Conservation (phyloP, 2,329 filamentous ascomycete genomes). For the Colletotrichum liaoningense region DNA sequence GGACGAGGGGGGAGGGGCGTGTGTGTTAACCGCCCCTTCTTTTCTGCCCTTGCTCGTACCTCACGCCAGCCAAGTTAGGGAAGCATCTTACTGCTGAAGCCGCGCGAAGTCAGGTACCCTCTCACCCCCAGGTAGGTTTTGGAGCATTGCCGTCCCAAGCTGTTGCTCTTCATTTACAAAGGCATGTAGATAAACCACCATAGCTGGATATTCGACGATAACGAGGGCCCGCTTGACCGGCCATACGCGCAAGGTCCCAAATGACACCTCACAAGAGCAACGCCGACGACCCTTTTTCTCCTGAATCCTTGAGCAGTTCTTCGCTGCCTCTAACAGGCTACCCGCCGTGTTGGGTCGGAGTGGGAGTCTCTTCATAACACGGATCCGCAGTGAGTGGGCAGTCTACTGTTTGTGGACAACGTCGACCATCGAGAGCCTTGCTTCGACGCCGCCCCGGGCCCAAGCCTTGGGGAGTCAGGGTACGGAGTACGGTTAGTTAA, state of each 20-base stretch:
- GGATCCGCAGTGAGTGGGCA: background rate
- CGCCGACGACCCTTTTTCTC: no score
- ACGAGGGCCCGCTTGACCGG: no score
- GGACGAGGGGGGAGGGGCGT: background rate
- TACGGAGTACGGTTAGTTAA: background rate
- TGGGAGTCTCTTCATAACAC: background rate
- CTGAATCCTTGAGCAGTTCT: background rate
- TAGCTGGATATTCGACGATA: background rate
- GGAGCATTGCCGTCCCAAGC: background rate
- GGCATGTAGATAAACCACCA: background rate
- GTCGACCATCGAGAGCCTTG: background rate
- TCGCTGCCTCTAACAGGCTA: background rate
- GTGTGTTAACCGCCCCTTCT: background rate
- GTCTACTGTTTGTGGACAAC: background rate
- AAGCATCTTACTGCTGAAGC: background rate
- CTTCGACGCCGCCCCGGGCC: conserved; percentile 2
- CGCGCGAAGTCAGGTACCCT: conserved; percentile 9
- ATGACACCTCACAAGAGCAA: background rate
- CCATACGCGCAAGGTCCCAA: background rate
- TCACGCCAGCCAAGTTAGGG: conserved; percentile 1
- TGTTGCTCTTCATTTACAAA: background rate
- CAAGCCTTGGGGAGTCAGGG: background rate
- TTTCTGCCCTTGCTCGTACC: background rate
- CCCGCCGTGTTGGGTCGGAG: background rate
- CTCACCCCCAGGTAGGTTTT: background rate